Evolutionary conservation across 2,329 filamentous ascomycete species (phyloP).

Genomic region (Penicillium sp.): DNA sequence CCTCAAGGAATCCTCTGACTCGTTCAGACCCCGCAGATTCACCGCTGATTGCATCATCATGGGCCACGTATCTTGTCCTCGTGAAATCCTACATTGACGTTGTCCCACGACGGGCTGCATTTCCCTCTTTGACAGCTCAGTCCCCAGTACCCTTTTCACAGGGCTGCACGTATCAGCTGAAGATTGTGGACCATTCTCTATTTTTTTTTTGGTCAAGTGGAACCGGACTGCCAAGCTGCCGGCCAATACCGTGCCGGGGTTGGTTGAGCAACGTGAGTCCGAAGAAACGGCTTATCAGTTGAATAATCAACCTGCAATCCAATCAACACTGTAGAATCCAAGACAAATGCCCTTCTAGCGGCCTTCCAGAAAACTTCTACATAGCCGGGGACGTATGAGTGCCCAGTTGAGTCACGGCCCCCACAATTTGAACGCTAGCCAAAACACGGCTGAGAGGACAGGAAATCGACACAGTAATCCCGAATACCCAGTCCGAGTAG

Average conservation of each 20-base stretch:
- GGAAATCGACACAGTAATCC: slow-evolving; percentile 9
- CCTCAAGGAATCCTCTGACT: slow-evolving; percentile 2
- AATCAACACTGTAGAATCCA: slow-evolving; percentile 6
- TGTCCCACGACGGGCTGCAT: slow-evolving; percentile 2
- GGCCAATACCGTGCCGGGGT: slow-evolving; percentile 4
- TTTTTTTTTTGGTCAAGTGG: slow-evolving; percentile 5
- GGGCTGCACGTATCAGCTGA: neutral
- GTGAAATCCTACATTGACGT: neutral
- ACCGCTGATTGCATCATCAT: slow-evolving; percentile 15
- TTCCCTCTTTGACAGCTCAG: neutral
- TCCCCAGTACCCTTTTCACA: neutral
- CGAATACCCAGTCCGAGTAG: neutral
- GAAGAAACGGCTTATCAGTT: neutral
- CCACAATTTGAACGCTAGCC: neutral
- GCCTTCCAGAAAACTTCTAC: slow-evolving; percentile 24
- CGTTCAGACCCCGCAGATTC: slow-evolving; percentile 18
- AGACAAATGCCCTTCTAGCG: slow-evolving; percentile 23
- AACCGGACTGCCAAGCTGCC: neutral
- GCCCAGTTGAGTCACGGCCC: neutral
- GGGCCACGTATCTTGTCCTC: slow-evolving; percentile 5
- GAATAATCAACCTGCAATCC: slow-evolving; percentile 3
- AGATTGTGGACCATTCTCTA: neutral
- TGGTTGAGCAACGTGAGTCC: neutral
- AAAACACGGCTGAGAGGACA: neutral
- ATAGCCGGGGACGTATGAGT: slow-evolving; percentile 1